A percentile compares a stretch with the other conserved stretches of the same genome.
Evolutionary conservation across 169 alveolate species (phyloP).

Genomic region (Cryptosporidium andersoni): DNA sequence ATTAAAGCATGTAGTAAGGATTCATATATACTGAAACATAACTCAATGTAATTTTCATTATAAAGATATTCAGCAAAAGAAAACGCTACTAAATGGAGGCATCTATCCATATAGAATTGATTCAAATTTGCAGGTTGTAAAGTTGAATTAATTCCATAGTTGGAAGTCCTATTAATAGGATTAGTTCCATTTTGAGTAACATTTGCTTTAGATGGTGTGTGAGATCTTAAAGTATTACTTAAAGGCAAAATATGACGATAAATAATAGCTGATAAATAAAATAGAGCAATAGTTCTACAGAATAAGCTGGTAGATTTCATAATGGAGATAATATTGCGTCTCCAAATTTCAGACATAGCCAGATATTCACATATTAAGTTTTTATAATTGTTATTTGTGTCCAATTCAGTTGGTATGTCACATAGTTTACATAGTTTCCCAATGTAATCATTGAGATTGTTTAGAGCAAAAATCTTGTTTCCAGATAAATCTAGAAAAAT

Average conservation of each 20-base stretch:
- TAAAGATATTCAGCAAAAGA: constrained; percentile 47
- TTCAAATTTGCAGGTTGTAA: not conserved
- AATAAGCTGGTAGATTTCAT: constrained; percentile 5
- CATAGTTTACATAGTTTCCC: constrained; percentile 3
- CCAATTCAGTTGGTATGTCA: constrained; percentile 17
- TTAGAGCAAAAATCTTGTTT: not conserved
- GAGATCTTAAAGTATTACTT: not conserved
- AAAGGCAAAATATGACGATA: constrained; percentile 53
- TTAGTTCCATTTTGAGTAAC: not conserved
- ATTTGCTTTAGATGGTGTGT: not conserved
- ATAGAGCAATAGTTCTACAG: constrained; percentile 28
- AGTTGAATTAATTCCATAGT: not conserved
- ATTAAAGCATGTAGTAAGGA: constrained; percentile 20
- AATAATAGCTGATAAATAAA: constrained; percentile 50
- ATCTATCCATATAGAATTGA: constrained; percentile 10
- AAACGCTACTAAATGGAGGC: constrained; percentile 35
- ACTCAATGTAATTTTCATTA: constrained; percentile 49
- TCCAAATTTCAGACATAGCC: constrained; percentile 30
- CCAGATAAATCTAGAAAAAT: constrained; percentile 25
- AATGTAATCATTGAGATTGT: constrained; percentile 2
- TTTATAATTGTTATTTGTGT: constrained; percentile 13
- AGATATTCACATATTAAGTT: constrained; percentile 28
- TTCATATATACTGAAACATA: constrained; percentile 42
- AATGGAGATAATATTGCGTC: constrained; percentile 14
- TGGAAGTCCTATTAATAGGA: not conserved